Evolutionary conservation across 2,329 filamentous ascomycete species (phyloP), one percentile per base, ranked within the genome.

Genomic region (Penicillium sp.): DNA sequence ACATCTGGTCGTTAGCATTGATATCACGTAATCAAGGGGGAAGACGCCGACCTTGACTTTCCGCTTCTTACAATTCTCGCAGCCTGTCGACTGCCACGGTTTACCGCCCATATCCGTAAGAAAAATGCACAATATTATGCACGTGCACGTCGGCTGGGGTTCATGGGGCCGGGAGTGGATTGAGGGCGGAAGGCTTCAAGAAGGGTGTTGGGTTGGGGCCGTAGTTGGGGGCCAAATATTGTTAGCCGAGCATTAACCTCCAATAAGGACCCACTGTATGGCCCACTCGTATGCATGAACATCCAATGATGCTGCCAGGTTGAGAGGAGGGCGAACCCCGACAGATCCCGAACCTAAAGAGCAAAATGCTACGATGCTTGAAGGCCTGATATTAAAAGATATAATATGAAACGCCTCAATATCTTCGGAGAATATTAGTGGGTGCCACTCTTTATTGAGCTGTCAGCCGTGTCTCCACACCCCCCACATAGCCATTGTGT

Each of bases 11-110:
- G 7, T 39, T 44, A 33, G 48, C 41, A 35, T 21, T 8, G 35
- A 35, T 9, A 51, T 31, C 21, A 31, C 26, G 22, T 22, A 19
- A 44, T 31, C 24, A 31, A 39, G 31, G 26, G 7, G 21, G 24
- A 22, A 19, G 29, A 16, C 26, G 43, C 33, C 21, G 22, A 56
- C 54, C 54, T 52, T 56, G 22, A 52, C 35, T 39, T 52, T 56
- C 5, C 43, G 43, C 24, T 35, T 26, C 24, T 29, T 56, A 48
- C 54, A 56, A 19, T 41, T 56, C 14, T 26, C 27, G 35, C 54
- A 56, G 14, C 48, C 49, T 11, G 27, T 56, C 21, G 48, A 52
- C 37, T 56, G 54, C 14, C 45, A 56, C 3, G 54, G 54, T 31
- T 52, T 56, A 6, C 54, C 54, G 7, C 54, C 54, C 54, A 56